A percentile compares a stretch with the other conserved stretches of the same genome.
Conservation (phyloP, 2,329 filamentous ascomycete species). For the Setomelanomma holmii region DNA sequence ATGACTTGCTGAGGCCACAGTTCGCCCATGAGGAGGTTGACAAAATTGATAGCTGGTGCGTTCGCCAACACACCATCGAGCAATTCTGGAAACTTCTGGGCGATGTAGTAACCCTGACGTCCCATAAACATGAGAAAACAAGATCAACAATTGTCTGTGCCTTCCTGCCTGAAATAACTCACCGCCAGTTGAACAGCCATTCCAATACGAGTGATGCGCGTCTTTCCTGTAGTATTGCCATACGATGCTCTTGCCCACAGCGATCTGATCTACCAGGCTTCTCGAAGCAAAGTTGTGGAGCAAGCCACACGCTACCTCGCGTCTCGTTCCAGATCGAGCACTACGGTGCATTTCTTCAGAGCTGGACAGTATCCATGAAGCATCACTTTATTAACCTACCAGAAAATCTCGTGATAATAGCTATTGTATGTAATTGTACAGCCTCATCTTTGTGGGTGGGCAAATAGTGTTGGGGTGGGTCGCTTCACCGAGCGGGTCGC, state of each 20-base stretch:
- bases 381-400: too few species aligned
- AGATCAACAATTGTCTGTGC: too few species aligned
- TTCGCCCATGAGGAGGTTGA: constrained; percentile 23
- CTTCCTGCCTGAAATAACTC: too few species aligned
- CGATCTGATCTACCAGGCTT: constrained; percentile 46
- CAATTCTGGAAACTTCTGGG: constrained; percentile 41
- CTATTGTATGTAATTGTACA: too few species aligned
- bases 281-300: constrained; percentile 49
- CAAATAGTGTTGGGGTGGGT: too few species aligned
- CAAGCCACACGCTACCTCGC: constrained; percentile 32
- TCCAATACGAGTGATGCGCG: constrained; percentile 45
- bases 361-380: constrained; percentile 34
- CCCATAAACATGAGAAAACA: too few species aligned
- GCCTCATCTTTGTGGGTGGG: too few species aligned
- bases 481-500: too few species aligned
- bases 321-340: background rate
- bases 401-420: too few species aligned
- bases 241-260: constrained; percentile 44
- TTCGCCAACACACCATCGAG: constrained; percentile 45
- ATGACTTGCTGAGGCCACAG: constrained; percentile 40
- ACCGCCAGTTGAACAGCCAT: constrained; percentile 45
- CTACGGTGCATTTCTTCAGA: too few species aligned
- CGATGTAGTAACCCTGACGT: constrained; percentile 44
- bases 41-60: constrained; percentile 40
- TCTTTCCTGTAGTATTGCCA: constrained; percentile 43